Percentiles rank a stretch among this genome's conserved stretches.
Conservation (phyloP, 371 early-diverging fungal genomes). For the Zychaea mexicana region DNA sequence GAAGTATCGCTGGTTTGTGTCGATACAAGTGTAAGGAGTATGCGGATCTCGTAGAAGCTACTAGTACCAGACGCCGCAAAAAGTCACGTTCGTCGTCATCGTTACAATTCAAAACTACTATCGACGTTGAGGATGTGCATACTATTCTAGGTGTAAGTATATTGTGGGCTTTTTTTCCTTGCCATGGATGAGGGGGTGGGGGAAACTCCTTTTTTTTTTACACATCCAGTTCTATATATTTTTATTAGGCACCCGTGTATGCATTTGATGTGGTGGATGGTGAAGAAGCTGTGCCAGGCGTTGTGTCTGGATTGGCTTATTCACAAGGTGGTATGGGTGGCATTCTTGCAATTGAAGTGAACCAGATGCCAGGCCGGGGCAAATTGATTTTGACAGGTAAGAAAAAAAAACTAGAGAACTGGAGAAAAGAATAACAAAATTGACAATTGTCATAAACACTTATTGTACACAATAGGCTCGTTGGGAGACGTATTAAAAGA, state of each 20-base stretch:
- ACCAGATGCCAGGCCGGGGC: conserved; percentile 77
- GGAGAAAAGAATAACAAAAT: too few species aligned
- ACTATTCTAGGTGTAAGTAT: conserved; percentile 60
- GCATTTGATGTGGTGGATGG: conserved; percentile 47
- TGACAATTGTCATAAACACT: too few species aligned
- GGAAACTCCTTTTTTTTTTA: too few species aligned
- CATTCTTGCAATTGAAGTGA: conserved; percentile 79
- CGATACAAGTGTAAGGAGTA: conserved; percentile 74
- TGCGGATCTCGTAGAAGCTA: conserved; percentile 44
- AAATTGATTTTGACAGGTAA: conserved; percentile 68
- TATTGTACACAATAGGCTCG: conserved; percentile 48
- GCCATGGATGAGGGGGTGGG: background rate
- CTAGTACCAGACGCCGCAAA: background rate
- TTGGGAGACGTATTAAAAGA: conserved; percentile 89
- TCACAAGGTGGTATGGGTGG: conserved; percentile 79
- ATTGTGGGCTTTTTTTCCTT: background rate
- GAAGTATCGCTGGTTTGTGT: conserved; percentile 71
- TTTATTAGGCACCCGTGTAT: background rate
- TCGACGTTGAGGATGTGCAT: conserved; percentile 45
- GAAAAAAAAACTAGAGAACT: background rate
- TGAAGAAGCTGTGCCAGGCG: conserved; percentile 61
- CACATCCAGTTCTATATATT: background rate
- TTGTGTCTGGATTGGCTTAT: conserved; percentile 85
- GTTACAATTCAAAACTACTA: conserved; percentile 13
- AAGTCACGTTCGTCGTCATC: conserved; percentile 34